Conservation (phyloP, 352 stramenopile species). For the Globisporangium yorkense region DNA sequence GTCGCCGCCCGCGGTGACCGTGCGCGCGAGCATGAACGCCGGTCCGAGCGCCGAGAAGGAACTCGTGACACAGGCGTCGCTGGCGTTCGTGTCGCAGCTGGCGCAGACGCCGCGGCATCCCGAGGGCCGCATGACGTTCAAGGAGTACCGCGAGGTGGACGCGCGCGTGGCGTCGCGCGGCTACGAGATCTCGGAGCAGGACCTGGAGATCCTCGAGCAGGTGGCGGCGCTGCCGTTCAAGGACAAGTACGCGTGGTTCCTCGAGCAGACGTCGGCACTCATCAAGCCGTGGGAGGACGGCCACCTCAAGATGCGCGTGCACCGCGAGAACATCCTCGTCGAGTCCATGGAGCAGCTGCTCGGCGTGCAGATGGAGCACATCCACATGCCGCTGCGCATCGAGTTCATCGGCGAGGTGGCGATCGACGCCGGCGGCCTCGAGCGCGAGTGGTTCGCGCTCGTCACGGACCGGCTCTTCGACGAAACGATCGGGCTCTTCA, state of each 20-base stretch:
- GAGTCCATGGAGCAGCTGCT: slow-evolving; percentile 83
- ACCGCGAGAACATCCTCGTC: slow-evolving; percentile 79
- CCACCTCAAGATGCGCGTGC: slow-evolving; percentile 82
- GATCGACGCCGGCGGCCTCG: slow-evolving; percentile 86
- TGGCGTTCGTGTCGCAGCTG: slow-evolving; percentile 83
- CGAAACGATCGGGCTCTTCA: slow-evolving; percentile 83
- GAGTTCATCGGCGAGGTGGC: slow-evolving; percentile 87
- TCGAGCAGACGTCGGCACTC: slow-evolving; percentile 76
- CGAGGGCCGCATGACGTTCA: slow-evolving; percentile 84
- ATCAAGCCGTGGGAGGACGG: slow-evolving; percentile 84
- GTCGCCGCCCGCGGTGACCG: slow-evolving; percentile 18
- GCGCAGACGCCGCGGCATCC: slow-evolving; percentile 77
- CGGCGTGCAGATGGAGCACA: slow-evolving; percentile 82
- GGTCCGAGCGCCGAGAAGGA: slow-evolving; percentile 34
- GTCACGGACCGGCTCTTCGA: slow-evolving; percentile 85
- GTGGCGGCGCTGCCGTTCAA: slow-evolving; percentile 82
- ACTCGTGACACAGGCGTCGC: slow-evolving; percentile 72
- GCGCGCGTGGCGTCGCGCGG: slow-evolving; percentile 75
- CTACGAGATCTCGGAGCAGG: slow-evolving; percentile 86
- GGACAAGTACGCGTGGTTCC: slow-evolving; percentile 86
- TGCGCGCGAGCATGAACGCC: not conserved
- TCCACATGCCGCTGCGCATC: slow-evolving; percentile 83
- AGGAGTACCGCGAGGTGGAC: slow-evolving; percentile 85
- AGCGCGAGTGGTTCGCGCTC: slow-evolving; percentile 87
- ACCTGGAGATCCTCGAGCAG: slow-evolving; percentile 83